phyloP scores from a whole-genome alignment of 768 basidiomycete genomes.

The Phlebiopsis gigantea region DNA sequence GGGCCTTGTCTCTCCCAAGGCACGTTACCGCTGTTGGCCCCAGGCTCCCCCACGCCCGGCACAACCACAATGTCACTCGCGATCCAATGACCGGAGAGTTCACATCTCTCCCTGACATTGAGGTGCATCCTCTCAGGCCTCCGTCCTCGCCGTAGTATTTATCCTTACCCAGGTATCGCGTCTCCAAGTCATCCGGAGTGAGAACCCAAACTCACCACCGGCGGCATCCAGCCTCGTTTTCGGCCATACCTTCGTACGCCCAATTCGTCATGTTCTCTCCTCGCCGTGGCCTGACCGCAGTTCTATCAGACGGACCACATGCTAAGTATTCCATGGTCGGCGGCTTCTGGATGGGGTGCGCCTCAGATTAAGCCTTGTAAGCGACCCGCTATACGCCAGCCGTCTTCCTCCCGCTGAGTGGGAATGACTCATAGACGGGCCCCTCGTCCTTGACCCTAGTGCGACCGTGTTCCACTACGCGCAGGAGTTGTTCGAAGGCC shows the following conservation, averaged over 20 bases:
- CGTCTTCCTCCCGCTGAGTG: background rate
- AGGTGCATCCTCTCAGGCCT: constrained; percentile 32
- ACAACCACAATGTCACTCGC: constrained; percentile 15
- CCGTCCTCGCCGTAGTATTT: background rate
- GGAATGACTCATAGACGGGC: constrained; percentile 42
- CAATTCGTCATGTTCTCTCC: background rate
- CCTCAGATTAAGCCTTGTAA: constrained; percentile 82
- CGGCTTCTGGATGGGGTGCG: constrained; percentile 69
- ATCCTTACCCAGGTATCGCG: constrained; percentile 32
- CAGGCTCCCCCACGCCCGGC: constrained; percentile 2
- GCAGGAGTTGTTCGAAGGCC: constrained; percentile 85
- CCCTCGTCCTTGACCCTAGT: constrained; percentile 71
- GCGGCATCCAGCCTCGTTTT: constrained; percentile 68
- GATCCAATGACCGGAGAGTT: constrained; percentile 51
- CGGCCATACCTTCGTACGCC: constrained; percentile 75
- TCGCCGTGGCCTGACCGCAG: constrained; percentile 8
- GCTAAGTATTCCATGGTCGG: constrained; percentile 71
- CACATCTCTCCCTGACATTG: constrained; percentile 43
- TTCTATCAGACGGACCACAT: constrained; percentile 73
- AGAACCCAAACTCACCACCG: constrained; percentile 56
- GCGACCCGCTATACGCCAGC: constrained; percentile 19
- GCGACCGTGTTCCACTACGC: constrained; percentile 90
- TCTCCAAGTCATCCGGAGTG: constrained; percentile 44
- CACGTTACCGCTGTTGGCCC: background rate
- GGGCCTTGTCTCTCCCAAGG: background rate